phyloP scores from a whole-genome alignment of 1,284 basidiomycete genomes.

The Athelia psychrophila region DNA sequence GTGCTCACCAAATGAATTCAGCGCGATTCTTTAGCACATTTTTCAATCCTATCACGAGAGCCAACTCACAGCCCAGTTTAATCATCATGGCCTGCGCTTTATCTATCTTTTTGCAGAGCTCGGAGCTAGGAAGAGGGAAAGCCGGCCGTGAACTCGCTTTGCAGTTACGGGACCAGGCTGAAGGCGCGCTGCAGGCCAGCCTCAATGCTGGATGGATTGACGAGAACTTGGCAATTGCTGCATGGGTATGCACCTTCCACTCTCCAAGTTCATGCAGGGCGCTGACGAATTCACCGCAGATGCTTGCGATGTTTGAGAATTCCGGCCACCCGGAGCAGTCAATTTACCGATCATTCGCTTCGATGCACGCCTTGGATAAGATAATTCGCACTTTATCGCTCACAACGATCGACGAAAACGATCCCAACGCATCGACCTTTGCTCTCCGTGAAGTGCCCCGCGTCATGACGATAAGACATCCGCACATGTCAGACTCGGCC shows the following conservation, averaged over 20 bases:
- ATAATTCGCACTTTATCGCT: conserved; percentile 62
- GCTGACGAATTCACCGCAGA: conserved; percentile 29
- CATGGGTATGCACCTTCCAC: conserved; percentile 52
- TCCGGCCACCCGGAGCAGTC: conserved; percentile 64
- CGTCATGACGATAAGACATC: conserved; percentile 7
- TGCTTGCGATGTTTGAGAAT: conserved; percentile 69
- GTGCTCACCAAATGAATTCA: no score
- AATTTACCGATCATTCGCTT: conserved; percentile 48
- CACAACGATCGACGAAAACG: conserved; percentile 41
- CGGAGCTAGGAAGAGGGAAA: conserved; percentile 48
- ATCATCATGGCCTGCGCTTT: conserved; percentile 64
- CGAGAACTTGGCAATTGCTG: conserved; percentile 66
- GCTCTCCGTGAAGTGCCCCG: conserved; percentile 33
- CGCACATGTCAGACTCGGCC: no score
- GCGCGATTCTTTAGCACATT: conserved; percentile 59
- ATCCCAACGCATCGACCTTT: conserved; percentile 45
- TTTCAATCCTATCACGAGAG: conserved; percentile 49
- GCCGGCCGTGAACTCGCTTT: conserved; percentile 53
- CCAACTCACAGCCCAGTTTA: conserved; percentile 63
- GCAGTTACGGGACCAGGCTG: conserved; percentile 61
- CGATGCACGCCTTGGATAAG: conserved; percentile 59
- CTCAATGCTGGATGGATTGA: conserved; percentile 68
- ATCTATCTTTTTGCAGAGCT: conserved; percentile 68
- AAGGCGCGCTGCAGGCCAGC: conserved; percentile 68
- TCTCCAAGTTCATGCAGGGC: not conserved